Evolutionary conservation across 805 yeast species (phyloP).

Genomic region (Metschnikowia lachancei): DNA sequence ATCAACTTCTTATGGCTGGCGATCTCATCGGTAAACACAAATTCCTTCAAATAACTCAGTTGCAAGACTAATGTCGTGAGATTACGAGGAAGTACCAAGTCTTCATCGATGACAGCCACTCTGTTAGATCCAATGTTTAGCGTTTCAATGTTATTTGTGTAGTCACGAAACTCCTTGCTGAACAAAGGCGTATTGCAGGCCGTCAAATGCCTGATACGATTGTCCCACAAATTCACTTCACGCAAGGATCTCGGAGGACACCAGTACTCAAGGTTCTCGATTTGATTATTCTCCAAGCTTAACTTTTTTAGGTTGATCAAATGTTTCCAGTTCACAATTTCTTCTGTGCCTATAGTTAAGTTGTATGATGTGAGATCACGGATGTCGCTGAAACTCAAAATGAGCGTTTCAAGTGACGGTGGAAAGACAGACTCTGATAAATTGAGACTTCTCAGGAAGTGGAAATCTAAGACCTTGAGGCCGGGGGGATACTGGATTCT

Average conservation of each 20-base stretch:
- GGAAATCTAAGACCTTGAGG: slow-evolving; percentile 23
- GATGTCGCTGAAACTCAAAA: slow-evolving; percentile 27
- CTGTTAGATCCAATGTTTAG: slow-evolving; percentile 19
- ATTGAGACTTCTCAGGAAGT: slow-evolving; percentile 23
- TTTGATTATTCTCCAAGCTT: slow-evolving; percentile 24
- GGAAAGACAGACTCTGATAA: slow-evolving; percentile 27
- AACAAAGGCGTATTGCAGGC: slow-evolving; percentile 15
- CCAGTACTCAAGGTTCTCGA: slow-evolving; percentile 23
- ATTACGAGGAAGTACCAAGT: slow-evolving; percentile 16
- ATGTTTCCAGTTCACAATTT: slow-evolving; percentile 24
- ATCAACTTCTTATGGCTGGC: slow-evolving; percentile 14
- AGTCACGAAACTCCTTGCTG: neutral
- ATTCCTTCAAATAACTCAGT: slow-evolving; percentile 19
- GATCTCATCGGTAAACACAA: slow-evolving; percentile 15
- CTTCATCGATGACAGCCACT: slow-evolving; percentile 14
- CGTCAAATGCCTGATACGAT: slow-evolving; percentile 15
- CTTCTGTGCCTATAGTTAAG: slow-evolving; percentile 3
- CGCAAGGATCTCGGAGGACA: slow-evolving; percentile 17
- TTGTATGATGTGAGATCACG: slow-evolving; percentile 23
- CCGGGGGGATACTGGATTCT: slow-evolving; percentile 25
- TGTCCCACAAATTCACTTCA: slow-evolving; percentile 15
- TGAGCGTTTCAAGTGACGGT: slow-evolving; percentile 20
- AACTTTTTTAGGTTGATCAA: slow-evolving; percentile 23
- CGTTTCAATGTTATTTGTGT: slow-evolving; percentile 4
- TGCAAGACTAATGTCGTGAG: slow-evolving; percentile 17